phyloP scores from a whole-genome alignment of 2,329 filamentous ascomycete species.

The Escovopsis sp. region DNA sequence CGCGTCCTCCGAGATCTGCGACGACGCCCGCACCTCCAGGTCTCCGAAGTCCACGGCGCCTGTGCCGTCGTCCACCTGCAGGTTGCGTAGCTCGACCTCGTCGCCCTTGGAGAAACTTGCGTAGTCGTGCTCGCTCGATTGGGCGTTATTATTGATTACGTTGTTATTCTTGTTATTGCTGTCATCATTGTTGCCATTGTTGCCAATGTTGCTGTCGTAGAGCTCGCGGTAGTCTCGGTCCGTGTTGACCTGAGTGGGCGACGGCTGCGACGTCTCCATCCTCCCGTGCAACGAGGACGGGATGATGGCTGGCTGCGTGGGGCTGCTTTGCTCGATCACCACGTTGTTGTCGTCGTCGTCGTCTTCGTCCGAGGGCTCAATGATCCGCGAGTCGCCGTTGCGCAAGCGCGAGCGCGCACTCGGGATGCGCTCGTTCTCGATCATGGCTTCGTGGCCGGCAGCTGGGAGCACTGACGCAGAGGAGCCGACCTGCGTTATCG shows the following conservation, averaged over 20 bases:
- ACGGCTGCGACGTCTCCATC: slow-evolving; percentile 35
- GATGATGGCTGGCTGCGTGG: no score
- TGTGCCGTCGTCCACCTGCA: slow-evolving; percentile 31
- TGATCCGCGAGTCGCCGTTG: background rate
- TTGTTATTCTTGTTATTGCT: no score
- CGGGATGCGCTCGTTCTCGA: no score
- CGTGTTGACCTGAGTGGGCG: slow-evolving; percentile 41
- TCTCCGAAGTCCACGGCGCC: slow-evolving; percentile 33
- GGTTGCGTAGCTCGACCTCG: slow-evolving; percentile 17
- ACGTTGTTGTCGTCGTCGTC: background rate
- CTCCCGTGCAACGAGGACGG: slow-evolving; percentile 9
- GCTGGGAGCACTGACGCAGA: no score
- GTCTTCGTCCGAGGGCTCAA: background rate
- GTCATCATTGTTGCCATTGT: no score
- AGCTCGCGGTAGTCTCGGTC: slow-evolving; percentile 40
- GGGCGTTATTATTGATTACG: background rate
- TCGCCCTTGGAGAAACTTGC: slow-evolving; percentile 15
- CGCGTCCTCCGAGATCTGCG: slow-evolving; percentile 27
- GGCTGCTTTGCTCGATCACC: background rate
- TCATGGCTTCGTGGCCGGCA: no score
- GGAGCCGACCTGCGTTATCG: no score
- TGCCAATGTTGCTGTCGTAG: slow-evolving; percentile 10
- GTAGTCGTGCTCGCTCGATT: slow-evolving; percentile 14
- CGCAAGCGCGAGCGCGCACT: no score
- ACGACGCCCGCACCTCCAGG: slow-evolving; percentile 22